Base-by-base conservation (phyloP, 768 basidiomycete species). In the Amanita inopinata region DNA sequence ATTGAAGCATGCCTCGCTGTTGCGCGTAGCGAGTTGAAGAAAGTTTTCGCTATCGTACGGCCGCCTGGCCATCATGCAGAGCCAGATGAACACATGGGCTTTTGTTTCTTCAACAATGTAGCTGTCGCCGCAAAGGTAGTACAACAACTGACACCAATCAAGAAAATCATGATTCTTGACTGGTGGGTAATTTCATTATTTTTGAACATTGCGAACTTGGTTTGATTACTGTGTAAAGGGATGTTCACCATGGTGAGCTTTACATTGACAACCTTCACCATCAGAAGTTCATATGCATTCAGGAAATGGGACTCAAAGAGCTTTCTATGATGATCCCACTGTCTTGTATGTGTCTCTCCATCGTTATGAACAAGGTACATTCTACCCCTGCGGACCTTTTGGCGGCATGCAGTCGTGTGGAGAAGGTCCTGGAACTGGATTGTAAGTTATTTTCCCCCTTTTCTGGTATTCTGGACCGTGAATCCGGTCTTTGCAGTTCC, bases 71-170 rank as follows among this genome's bases (percentile, higher is more conserved):
- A 99, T 58, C 96, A 99, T 55, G 93, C 96, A 4, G 96, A 99
- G 57, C 96, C 96, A 3, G 89, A 96, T 50, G 85, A 93, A 56
- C 87, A 90, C 49, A 97, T 98, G 93, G 96, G 96, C 1, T 99
- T 99, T 60, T 98, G 96, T 62, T 96, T 99, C 67, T 96, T 92
- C 67, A 99, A 99, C 61, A 99, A 99, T 56, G 92, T 94, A 24
- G 84, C 96, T 0, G 86, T 99, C 11, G 93, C 93, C 1, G 76
- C 89, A 14, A 77, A 78, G 53, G 85, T 91, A 18, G 78, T 86
- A 14, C 82, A 88, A 56, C 65, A 83, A 48, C 52, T 69, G 42
- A 83, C 85, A 2, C 56, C 71, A 4, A 63, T 89, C 46, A 86
- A 82, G 59, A 86, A 74, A 56, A 80, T 97, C 10, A 56, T 99